Conservation (phyloP, 495 filamentous ascomycete genomes). For the Mycothermus thermophilus region DNA sequence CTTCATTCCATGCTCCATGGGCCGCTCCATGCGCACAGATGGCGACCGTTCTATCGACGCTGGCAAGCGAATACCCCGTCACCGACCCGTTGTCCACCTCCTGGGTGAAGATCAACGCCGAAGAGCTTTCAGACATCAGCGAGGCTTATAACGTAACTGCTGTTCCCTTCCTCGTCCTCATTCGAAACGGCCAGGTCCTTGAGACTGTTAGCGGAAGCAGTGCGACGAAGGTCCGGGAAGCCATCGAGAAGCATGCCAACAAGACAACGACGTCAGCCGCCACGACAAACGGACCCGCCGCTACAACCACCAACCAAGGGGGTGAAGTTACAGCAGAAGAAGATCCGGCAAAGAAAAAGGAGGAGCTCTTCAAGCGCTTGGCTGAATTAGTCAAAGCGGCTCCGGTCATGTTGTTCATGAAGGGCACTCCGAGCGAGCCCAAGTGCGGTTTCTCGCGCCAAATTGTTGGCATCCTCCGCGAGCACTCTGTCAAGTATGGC, state of each 20-base stretch:
- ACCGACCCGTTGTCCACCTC: conserved; percentile 49
- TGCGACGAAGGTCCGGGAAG: conserved; percentile 61
- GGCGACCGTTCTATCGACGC: conserved; percentile 68
- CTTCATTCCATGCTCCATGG: conserved; percentile 94
- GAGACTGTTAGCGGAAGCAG: conserved; percentile 81
- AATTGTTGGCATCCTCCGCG: conserved; percentile 69
- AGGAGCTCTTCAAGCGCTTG: conserved; percentile 66
- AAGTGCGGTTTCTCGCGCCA: conserved; percentile 94
- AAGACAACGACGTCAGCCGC: conserved; percentile 10
- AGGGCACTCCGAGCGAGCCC: conserved; percentile 76
- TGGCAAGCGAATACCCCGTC: conserved; percentile 67
- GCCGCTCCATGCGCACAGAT: conserved; percentile 93
- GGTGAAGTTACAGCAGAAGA: conserved; percentile 14
- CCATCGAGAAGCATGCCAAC: conserved; percentile 66
- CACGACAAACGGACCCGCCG: conserved; percentile 18
- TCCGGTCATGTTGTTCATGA: conserved; percentile 95
- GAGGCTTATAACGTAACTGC: conserved; percentile 86
- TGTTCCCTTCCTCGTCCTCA: conserved; percentile 79
- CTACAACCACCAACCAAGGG: conserved; percentile 6
- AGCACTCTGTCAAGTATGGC: conserved; percentile 83
- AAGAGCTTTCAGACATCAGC: conserved; percentile 74
- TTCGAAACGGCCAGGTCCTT: conserved; percentile 53
- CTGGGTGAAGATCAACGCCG: conserved; percentile 81
- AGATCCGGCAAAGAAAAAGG: conserved; percentile 48
- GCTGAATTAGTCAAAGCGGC: conserved; percentile 78